Evolutionary conservation across 208 protist species (phyloP).

Genomic region (Acanthamoeba castellanii): DNA sequence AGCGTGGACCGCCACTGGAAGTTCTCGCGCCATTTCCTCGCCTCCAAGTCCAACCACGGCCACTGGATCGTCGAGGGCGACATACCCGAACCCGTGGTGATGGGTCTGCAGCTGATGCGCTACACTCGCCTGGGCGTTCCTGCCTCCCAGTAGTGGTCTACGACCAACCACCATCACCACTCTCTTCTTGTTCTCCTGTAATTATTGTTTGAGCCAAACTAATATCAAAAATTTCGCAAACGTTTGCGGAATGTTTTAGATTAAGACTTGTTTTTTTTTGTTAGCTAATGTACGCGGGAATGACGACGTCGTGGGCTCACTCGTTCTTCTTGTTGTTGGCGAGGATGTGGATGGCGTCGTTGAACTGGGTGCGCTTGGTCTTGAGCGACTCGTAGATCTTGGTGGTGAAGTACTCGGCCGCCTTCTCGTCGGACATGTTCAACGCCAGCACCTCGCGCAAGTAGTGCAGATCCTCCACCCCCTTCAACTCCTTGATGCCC

Average conservation of each 20-base stretch:
- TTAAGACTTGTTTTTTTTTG: too few species aligned
- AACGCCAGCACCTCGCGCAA: conserved; percentile 78
- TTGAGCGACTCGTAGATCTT: conserved; percentile 80
- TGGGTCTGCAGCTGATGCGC: conserved; percentile 62
- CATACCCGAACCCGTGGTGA: conserved; percentile 22
- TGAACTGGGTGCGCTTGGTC: conserved; percentile 81
- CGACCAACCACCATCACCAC: too few species aligned
- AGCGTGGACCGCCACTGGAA: not conserved
- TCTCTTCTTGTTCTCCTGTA: not conserved
- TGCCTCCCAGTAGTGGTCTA: too few species aligned
- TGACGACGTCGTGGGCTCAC: not conserved
- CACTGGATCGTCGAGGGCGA: conserved; percentile 67
- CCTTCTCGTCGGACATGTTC: conserved; percentile 63
- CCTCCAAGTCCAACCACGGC: conserved; percentile 53
- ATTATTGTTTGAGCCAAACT: too few species aligned
- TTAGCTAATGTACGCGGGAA: too few species aligned
- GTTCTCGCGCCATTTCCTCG: conserved; percentile 59
- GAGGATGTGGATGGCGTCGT: conserved; percentile 82
- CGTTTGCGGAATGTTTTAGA: too few species aligned
- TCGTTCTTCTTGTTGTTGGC: conserved; percentile 69
- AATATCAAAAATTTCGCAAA: not conserved
- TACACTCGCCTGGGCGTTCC: not conserved
- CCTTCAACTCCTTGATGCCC: conserved; percentile 87
- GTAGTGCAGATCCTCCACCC: conserved; percentile 80
- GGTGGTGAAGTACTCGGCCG: conserved; percentile 71